A percentile compares a stretch with the other conserved stretches of the same genome.
Conservation (phyloP, 495 filamentous ascomycete genomes). For the Penicillium crystallinum region DNA sequence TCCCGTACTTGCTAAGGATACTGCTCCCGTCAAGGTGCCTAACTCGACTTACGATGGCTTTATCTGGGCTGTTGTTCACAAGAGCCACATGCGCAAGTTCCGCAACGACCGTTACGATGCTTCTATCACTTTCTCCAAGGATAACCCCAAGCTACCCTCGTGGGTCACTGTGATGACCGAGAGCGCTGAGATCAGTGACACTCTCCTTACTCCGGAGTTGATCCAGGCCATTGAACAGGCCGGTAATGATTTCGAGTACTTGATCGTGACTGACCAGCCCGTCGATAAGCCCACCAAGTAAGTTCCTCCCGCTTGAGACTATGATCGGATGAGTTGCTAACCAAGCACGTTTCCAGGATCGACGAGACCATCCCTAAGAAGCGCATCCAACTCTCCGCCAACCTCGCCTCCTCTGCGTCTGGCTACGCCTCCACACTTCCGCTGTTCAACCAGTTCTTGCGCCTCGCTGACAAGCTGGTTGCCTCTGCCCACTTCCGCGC, state of each 20-base stretch:
- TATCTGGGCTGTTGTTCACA: conserved; percentile 93
- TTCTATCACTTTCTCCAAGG: conserved; percentile 85
- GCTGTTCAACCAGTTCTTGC: conserved; percentile 78
- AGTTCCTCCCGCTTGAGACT: conserved; percentile 20
- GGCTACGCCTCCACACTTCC: conserved; percentile 64
- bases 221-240: conserved; percentile 74
- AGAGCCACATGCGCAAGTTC: conserved; percentile 83
- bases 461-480: conserved; percentile 75
- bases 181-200: conserved; percentile 90
- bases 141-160: conserved; percentile 79
- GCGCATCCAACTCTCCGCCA: conserved; percentile 72
- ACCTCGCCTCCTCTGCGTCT: conserved; percentile 55
- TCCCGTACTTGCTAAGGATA: conserved; percentile 51
- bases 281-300: conserved; percentile 85
- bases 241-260: conserved; percentile 76
- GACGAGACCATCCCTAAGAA: conserved; percentile 82
- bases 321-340: not conserved
- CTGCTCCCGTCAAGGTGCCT: conserved; percentile 44
- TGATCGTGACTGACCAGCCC: conserved; percentile 89
- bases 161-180: conserved; percentile 97
- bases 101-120: conserved; percentile 93
- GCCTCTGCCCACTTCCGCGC: conserved; percentile 75
- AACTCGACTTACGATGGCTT: conserved; percentile 86
- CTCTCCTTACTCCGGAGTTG: conserved; percentile 76
- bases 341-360: conserved; percentile 48